A percentile compares a stretch with the other conserved stretches of the same genome.
phyloP scores from a whole-genome alignment of 768 basidiomycete genomes.

The Trametes villosa region DNA sequence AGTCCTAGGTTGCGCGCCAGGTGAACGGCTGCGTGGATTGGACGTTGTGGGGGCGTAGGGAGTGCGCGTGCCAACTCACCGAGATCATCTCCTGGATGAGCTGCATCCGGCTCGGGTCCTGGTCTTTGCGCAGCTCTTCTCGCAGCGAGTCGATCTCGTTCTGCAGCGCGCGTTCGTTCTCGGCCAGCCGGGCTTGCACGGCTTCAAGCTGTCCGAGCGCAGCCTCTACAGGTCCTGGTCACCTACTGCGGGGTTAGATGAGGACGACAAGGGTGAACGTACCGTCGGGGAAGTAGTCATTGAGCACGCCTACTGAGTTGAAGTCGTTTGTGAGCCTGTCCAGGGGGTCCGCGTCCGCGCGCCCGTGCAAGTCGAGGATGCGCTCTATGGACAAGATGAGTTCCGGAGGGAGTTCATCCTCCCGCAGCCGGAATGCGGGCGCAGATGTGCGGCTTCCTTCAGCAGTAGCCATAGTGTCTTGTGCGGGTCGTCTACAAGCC shows the following conservation, averaged over 20 bases:
- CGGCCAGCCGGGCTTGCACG: slow-evolving; percentile 68
- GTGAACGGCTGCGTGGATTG: not conserved
- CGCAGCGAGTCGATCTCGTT: slow-evolving; percentile 73
- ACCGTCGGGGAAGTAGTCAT: slow-evolving; percentile 84
- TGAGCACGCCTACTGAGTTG: slow-evolving; percentile 55
- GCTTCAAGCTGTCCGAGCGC: slow-evolving; percentile 73
- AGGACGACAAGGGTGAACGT: slow-evolving; percentile 17
- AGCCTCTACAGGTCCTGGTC: slow-evolving; percentile 54
- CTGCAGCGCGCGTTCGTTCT: slow-evolving; percentile 72
- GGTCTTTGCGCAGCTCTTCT: slow-evolving; percentile 69
- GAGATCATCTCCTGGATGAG: slow-evolving; percentile 96
- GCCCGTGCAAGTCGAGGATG: slow-evolving; percentile 59
- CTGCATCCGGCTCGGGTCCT: slow-evolving; percentile 89
- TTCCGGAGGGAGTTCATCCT: slow-evolving; percentile 66
- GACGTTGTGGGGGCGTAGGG: not conserved
- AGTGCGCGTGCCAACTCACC: slow-evolving; percentile 47
- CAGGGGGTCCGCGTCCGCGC: slow-evolving; percentile 53
- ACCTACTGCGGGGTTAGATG: no score
- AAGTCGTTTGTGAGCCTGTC: slow-evolving; percentile 63
- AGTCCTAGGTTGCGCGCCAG: slow-evolving; percentile 57
- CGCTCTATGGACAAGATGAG: slow-evolving; percentile 72
- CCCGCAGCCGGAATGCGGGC: slow-evolving; percentile 13
- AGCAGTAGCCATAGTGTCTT: slow-evolving; percentile 8
- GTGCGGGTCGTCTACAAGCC: no score
- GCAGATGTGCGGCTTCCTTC: slow-evolving; percentile 11